These are phyloP conservation scores for Westerdykella aurantiaca DNA, from an alignment of 2,329 filamentous ascomycete genomes.

Conservation along the genomic window DNA sequence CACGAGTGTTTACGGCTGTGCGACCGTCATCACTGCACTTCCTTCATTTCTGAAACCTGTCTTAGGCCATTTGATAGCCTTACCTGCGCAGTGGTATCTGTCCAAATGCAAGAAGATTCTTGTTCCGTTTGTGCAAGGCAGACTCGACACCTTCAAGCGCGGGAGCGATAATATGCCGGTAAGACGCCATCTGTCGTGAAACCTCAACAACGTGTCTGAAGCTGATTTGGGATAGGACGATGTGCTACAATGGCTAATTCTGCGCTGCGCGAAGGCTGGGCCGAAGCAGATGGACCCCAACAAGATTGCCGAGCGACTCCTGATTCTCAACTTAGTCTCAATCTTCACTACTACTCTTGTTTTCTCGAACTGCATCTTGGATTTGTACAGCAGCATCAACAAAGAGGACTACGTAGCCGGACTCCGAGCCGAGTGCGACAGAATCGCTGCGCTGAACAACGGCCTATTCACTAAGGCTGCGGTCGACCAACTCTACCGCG, in stretches of 20 bases:
- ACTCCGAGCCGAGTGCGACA: slow-evolving; percentile 2
- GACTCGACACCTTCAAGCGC: not conserved
- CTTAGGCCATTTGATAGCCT: slow-evolving; percentile 1
- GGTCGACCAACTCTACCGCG: slow-evolving; percentile 1
- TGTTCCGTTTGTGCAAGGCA: slow-evolving; percentile 4
- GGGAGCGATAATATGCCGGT: not conserved
- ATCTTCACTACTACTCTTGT: slow-evolving; percentile 3
- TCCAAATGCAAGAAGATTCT: slow-evolving; percentile 2
- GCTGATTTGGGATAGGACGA: slow-evolving; percentile 2
- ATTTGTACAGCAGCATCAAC: slow-evolving; percentile 2
- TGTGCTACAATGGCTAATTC: slow-evolving; percentile 6
- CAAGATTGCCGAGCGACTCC: slow-evolving; percentile 1
- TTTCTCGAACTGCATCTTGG: slow-evolving; percentile 3
- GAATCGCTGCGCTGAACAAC: not conserved
- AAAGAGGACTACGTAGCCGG: not conserved
- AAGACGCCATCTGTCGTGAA: not conserved
- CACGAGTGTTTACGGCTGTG: not conserved
- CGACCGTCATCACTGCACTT: slow-evolving; percentile 5
- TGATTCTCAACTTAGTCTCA: slow-evolving; percentile 1
- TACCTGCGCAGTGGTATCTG: not conserved
- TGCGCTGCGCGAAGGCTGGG: slow-evolving; percentile 1
- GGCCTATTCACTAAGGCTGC: slow-evolving; percentile 1
- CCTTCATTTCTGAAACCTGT: slow-evolving; percentile 2
- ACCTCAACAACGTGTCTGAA: not conserved
- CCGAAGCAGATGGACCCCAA: slow-evolving; percentile 1